Evolutionary conservation across 495 filamentous ascomycete species (phyloP).

Genomic region (Neurospora sp.): DNA sequence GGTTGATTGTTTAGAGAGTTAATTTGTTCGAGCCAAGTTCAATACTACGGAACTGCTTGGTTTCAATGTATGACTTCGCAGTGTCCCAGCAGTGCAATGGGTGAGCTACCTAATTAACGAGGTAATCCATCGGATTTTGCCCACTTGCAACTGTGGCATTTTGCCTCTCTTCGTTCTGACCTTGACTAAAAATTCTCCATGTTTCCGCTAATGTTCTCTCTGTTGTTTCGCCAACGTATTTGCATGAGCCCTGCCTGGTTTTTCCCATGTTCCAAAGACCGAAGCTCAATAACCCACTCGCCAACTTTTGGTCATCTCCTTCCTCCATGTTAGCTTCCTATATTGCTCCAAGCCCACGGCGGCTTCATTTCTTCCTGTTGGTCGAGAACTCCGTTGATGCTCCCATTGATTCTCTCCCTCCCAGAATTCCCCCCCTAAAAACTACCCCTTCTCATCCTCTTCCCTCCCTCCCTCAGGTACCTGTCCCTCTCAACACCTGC

Average conservation of each 20-base stretch:
- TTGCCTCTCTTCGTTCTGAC: no score
- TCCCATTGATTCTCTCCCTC: neutral
- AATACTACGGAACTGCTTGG: neutral
- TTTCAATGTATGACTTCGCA: neutral
- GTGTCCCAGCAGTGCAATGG: no score
- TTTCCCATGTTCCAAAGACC: neutral
- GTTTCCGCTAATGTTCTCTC: neutral
- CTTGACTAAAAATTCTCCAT: no score
- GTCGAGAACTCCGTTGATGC: neutral
- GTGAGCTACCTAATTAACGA: no score
- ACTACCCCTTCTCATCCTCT: neutral
- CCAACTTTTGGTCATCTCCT: neutral
- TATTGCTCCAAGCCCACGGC: no score
- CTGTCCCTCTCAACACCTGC: neutral
- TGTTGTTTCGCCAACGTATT: no score
- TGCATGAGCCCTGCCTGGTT: no score
- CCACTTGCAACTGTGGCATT: no score
- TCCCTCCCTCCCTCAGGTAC: neutral
- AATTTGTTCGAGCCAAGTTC: fast-evolving
- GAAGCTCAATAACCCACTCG: neutral
- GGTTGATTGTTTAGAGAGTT: neutral
- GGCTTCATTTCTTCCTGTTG: neutral
- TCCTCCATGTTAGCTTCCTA: neutral
- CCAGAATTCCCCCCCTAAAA: neutral
- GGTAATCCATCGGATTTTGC: no score